Conservation (phyloP, 2,329 filamentous ascomycete genomes). For the Claviceps maximensis region DNA sequence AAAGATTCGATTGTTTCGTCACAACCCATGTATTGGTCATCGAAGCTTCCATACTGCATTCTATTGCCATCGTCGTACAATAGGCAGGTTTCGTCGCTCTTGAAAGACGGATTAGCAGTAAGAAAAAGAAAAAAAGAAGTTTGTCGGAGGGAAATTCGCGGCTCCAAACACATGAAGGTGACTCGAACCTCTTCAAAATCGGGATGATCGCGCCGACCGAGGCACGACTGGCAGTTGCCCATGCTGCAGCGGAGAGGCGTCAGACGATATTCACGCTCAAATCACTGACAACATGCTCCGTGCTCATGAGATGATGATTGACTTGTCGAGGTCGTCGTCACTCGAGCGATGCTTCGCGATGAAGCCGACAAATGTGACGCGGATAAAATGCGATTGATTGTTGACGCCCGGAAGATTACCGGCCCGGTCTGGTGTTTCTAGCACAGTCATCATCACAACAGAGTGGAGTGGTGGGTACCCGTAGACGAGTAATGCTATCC, state of each 20-base stretch:
- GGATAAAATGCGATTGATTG: neutral
- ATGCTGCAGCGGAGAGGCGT: constrained; percentile 22
- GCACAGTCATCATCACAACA: too few relatives aligned
- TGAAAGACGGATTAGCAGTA: constrained; percentile 5
- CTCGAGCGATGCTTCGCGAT: neutral
- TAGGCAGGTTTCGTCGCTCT: constrained; percentile 45
- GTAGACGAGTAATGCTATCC: too few relatives aligned
- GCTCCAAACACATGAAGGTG: neutral
- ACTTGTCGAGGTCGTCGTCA: neutral
- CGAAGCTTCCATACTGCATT: constrained; percentile 50
- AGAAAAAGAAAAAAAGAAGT: neutral
- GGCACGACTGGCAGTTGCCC: constrained; percentile 49
- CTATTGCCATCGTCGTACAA: constrained; percentile 48
- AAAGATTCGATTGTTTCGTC: constrained; percentile 50
- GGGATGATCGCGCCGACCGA: constrained; percentile 38
- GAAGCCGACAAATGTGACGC: neutral
- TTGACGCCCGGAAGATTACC: neutral
- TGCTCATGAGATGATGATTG: neutral
- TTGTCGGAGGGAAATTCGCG: too few relatives aligned
- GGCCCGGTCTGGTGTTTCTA: too few relatives aligned
- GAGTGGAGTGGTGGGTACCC: too few relatives aligned
- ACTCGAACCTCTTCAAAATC: constrained; percentile 35
- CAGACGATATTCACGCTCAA: neutral
- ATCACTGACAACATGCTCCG: constrained; percentile 4
- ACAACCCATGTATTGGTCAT: constrained; percentile 37